These are phyloP conservation scores for Arctium minus DNA, from an alignment of 129 eudicot genomes.

Conservation along the genomic window DNA sequence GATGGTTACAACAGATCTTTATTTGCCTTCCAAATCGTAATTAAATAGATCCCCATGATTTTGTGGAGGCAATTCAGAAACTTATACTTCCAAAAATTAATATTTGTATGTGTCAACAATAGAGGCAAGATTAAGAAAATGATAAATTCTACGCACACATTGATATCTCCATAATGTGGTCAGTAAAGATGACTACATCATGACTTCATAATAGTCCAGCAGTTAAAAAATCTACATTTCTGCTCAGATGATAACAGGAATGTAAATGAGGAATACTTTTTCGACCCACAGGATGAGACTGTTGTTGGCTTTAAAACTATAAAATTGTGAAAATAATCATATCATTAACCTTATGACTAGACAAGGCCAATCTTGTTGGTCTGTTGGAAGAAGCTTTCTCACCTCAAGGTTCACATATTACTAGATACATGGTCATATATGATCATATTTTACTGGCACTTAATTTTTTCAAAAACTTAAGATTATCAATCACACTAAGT, in stretches of 20 bases:
- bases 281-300: background rate
- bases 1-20: background rate
- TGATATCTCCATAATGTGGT: background rate
- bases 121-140: background rate
- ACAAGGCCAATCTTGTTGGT: background rate
- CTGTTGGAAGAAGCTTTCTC: conserved; percentile 1
- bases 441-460: background rate
- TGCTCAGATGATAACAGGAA: background rate
- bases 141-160: background rate
- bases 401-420: background rate
- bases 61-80: background rate
- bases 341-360: no score
- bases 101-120: background rate
- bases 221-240: background rate
- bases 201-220: background rate
- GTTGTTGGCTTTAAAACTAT: background rate
- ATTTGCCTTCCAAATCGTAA: background rate
- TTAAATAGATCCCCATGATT: background rate
- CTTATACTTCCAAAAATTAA: background rate
- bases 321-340: no score
- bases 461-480: background rate
- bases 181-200: background rate
- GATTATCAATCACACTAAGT: background rate
- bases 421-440: background rate
- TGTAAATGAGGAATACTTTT: background rate